Conservation (phyloP, 129 eudicot genomes). For the Lactuca sativa region DNA sequence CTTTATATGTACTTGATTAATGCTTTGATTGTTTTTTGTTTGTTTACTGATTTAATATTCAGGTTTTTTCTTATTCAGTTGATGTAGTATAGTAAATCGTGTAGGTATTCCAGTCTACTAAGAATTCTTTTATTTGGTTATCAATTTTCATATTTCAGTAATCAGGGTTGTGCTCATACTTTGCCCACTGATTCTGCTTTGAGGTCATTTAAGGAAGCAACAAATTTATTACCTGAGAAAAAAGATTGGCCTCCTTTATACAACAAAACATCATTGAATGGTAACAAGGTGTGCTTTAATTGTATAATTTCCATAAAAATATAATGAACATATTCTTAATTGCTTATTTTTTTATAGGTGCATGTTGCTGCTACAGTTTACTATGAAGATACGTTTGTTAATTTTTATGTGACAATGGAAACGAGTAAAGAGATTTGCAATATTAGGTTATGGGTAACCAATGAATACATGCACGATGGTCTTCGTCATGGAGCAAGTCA, state of each 20-base stretch:
- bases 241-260: constrained; percentile 93
- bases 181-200: too few relatives aligned
- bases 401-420: constrained; percentile 67
- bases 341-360: constrained; percentile 46
- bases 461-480: constrained; percentile 96
- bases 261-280: constrained; percentile 50
- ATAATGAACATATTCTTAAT: neutral
- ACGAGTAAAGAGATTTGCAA: constrained; percentile 73
- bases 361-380: constrained; percentile 96
- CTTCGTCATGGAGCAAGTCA: constrained; percentile 63
- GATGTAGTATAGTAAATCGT: too few relatives aligned
- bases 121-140: too few relatives aligned
- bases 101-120: too few relatives aligned
- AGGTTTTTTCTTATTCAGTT: too few relatives aligned
- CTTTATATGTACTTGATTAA: too few relatives aligned
- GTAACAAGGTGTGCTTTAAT: constrained; percentile 58
- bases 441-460: constrained; percentile 78
- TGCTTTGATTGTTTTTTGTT: too few relatives aligned
- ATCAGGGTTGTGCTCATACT: too few relatives aligned
- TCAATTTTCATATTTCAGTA: too few relatives aligned
- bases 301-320: neutral
- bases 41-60: too few relatives aligned
- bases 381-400: constrained; percentile 86
- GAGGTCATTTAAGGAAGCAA: constrained; percentile 82
- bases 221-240: constrained; percentile 72